Evolutionary conservation across 140 eudicot genomes (phyloP).

Genomic region (Bidens hawaiensis): DNA sequence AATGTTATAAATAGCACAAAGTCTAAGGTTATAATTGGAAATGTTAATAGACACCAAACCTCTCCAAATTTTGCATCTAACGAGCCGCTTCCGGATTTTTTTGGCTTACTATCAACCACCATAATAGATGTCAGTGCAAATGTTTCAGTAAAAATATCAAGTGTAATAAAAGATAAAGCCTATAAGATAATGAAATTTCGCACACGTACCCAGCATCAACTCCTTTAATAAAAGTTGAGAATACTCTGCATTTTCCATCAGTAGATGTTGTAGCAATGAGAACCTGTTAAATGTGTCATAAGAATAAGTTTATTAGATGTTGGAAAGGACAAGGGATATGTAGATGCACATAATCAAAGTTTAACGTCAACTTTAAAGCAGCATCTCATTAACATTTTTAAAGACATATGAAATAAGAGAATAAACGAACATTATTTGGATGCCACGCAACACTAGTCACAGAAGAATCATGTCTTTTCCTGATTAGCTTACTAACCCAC

Average conservation of each 20-base stretch:
- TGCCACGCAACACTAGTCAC: constrained; percentile 99
- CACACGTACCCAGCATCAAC: constrained; percentile 75
- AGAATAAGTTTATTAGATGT: too few relatives aligned
- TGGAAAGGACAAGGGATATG: not conserved
- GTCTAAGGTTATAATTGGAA: not conserved
- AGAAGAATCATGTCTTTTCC: constrained; percentile 93
- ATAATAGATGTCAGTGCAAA: constrained; percentile 11
- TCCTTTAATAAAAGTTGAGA: constrained; percentile 92
- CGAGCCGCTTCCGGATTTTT: constrained; percentile 58
- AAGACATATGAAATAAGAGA: constrained; percentile 5
- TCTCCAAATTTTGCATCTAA: constrained; percentile 86
- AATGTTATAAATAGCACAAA: constrained; percentile 6
- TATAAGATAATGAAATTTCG: constrained; percentile 1
- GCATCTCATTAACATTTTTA: not conserved
- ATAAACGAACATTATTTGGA: constrained; percentile 73
- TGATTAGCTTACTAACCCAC: constrained; percentile 99
- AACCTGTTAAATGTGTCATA: constrained; percentile 41
- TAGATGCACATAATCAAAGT: constrained; percentile 4
- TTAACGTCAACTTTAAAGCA: constrained; percentile 5
- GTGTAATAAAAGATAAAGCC: constrained; percentile 12
- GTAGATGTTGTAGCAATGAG: constrained; percentile 96
- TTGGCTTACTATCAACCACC: constrained; percentile 37
- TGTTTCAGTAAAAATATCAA: constrained; percentile 1
- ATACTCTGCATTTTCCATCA: constrained; percentile 93
- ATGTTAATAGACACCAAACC: constrained; percentile 35